These are phyloP conservation scores for Raphanus raphanistrum DNA, from an alignment of 345 rosid species.

Conservation along the genomic window DNA sequence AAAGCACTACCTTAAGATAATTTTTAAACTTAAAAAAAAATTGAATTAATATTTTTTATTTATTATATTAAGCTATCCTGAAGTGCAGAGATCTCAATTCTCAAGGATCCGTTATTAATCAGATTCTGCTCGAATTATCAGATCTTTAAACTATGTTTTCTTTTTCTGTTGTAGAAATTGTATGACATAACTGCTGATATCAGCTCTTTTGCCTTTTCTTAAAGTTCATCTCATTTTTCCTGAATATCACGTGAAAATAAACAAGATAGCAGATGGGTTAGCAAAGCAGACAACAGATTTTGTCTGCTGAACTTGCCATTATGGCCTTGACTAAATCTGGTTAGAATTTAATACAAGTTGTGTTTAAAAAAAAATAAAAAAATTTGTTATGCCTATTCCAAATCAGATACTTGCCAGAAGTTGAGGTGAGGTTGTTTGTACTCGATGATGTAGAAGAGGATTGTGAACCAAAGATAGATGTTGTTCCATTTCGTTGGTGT, in stretches of 20 bases:
- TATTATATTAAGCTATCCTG: not conserved
- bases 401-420: no score
- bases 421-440: no score
- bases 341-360: not conserved
- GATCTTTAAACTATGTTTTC: not conserved
- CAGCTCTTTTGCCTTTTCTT: not conserved
- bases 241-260: not conserved
- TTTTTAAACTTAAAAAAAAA: not conserved
- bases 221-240: not conserved
- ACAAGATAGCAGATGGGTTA: not conserved
- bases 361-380: no score
- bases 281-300: not conserved
- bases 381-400: no score
- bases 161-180: not conserved
- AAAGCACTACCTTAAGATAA: not conserved
- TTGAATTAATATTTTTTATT: not conserved
- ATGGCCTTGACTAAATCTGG: not conserved
- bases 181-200: not conserved
- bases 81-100: not conserved
- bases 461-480: not conserved
- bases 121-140: not conserved
- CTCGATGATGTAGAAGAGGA: no score
- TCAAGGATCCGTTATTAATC: not conserved
- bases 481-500: not conserved
- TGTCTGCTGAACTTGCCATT: not conserved